Base-by-base conservation (phyloP, 352 stramenopile species). In the Pythium periplocum region DNA sequence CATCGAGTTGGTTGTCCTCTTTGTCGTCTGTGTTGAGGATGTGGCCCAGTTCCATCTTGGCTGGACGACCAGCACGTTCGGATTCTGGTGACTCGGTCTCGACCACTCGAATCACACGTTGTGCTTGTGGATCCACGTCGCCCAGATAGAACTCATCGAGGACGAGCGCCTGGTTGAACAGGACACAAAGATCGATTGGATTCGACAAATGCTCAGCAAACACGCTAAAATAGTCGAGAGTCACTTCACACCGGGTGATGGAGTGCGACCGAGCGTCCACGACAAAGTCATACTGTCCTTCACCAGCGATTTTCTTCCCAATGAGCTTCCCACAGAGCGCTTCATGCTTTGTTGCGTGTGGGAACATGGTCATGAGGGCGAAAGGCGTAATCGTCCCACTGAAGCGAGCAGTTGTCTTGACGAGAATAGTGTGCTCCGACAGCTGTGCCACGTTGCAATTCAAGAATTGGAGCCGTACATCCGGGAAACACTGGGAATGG, bases 201-300 rank as follows among this genome's bases (percentile, higher is more conserved):
- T 44, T 44, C 8, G 53, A 45, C n/a, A 60, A 39, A 30, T 53
- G 10, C 35, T 53, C 53, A 12, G 53, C 45, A n/a, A 60, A 53
- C 32, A 40, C 53, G 31, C 44, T 35, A 17, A 60, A 31, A 5
- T 52, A 38, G 33, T 60, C 53, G 31, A 54, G 42, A 12, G 30
- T 45, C 5, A 60, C 36, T 5, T 53, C 46, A 30, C 48, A 60
- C 37, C 46, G 53, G 30, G 51, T 45, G n/a, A 60, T 39, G 32
- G 36, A 39, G 8, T 48, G 30, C 30, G 37, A 47, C 17, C 33
- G 17, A 17, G 30, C 10, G 38, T 60, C 45, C 11, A 54, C 48
- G 12, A 60, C 53, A 37, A 60, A 53, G 31, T 60, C 53, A 33
- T 53, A 60, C 31, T 36, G 45, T n/a, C 46, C 46, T 7, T 37